A percentile compares a stretch with the other conserved stretches of the same genome.
phyloP scores from a whole-genome alignment of 2,329 filamentous ascomycete genomes.

The Colletotrichum aenigma region DNA sequence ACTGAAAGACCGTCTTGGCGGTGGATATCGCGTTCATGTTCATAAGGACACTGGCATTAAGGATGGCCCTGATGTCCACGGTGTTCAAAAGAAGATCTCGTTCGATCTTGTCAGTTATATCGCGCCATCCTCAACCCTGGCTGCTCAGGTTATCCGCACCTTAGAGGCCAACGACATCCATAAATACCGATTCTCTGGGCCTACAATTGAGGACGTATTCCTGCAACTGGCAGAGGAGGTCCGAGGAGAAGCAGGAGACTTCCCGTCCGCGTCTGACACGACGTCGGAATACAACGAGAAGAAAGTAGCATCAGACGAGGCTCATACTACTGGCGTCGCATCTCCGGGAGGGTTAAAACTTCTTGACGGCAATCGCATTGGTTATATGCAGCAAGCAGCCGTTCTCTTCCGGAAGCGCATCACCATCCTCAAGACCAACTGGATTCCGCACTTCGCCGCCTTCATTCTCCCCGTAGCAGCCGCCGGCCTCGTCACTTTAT shows the following conservation, averaged over 20 bases:
- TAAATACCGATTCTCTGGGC: conserved; percentile 86
- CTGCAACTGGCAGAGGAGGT: conserved; percentile 84
- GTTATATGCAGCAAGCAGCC: conserved; percentile 71
- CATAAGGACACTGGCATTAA: conserved; percentile 60
- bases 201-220: conserved; percentile 93
- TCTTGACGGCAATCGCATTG: conserved; percentile 71
- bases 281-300: conserved; percentile 27
- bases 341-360: conserved; percentile 52
- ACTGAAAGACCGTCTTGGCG: conserved; percentile 81
- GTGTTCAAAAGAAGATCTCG: conserved; percentile 59
- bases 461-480: conserved; percentile 80
- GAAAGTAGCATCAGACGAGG: conserved; percentile 21
- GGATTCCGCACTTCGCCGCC: conserved; percentile 75
- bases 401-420: conserved; percentile 80
- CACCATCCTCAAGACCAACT: conserved; percentile 79
- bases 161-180: conserved; percentile 71
- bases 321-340: background rate
- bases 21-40: conserved; percentile 83
- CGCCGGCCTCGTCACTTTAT: conserved; percentile 78
- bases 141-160: conserved; percentile 71
- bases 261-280: background rate
- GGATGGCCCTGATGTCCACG: conserved; percentile 55
- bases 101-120: conserved; percentile 78
- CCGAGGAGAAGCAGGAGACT: conserved; percentile 39
- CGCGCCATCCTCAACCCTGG: conserved; percentile 70